A percentile compares a stretch with the other conserved stretches of the same genome.
phyloP scores from a whole-genome alignment of 345 rosid genomes.

The Rhizophora mangle region DNA sequence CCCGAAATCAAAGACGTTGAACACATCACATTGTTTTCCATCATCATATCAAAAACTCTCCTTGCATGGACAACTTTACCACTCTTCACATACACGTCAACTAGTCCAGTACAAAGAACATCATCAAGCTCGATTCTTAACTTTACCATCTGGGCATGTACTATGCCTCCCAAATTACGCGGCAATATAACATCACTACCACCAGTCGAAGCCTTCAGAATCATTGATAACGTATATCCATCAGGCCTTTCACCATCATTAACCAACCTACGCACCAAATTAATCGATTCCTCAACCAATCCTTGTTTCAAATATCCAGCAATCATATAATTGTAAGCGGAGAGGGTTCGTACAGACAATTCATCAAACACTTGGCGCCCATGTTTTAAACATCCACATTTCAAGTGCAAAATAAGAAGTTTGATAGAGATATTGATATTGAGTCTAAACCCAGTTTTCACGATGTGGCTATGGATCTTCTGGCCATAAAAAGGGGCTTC shows the following conservation, averaged over 20 bases:
- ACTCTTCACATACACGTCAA: conserved; percentile 73
- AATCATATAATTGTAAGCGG: conserved; percentile 60
- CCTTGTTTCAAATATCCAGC: conserved; percentile 37
- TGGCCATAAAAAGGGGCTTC: conserved; percentile 52
- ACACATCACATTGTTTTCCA: conserved; percentile 58
- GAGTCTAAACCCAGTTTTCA: conserved; percentile 62
- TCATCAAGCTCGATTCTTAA: conserved; percentile 57
- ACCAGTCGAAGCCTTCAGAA: conserved; percentile 67
- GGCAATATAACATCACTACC: conserved; percentile 24
- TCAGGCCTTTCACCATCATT: conserved; percentile 61
- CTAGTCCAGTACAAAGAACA: conserved; percentile 68
- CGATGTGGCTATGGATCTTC: conserved; percentile 57
- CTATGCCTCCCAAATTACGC: conserved; percentile 40
- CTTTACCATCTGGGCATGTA: conserved; percentile 61
- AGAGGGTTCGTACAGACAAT: conserved; percentile 59
- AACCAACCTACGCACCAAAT: conserved; percentile 45
- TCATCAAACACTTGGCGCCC: conserved; percentile 77
- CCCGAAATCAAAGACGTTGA: conserved; percentile 94
- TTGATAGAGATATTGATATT: conserved; percentile 60
- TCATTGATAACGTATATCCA: conserved; percentile 75
- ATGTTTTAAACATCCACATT: conserved; percentile 48
- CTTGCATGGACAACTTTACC: conserved; percentile 59
- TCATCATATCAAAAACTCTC: conserved; percentile 66
- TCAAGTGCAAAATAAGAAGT: conserved; percentile 54
- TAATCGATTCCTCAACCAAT: conserved; percentile 33